phyloP scores from a whole-genome alignment of 106 monocot genomes.

The Iris macrosiphon region DNA sequence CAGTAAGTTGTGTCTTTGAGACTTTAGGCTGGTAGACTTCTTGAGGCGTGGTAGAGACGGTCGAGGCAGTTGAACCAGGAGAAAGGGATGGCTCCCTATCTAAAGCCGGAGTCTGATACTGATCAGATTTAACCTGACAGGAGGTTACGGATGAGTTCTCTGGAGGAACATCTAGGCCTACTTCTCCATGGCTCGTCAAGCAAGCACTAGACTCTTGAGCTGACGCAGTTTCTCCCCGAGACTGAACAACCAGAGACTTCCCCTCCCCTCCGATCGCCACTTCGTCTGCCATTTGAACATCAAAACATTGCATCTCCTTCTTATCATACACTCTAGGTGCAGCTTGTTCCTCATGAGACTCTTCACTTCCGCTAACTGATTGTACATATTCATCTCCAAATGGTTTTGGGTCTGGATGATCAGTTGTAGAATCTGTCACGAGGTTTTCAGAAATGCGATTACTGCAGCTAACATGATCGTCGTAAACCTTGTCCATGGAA shows the following conservation, averaged over 20 bases:
- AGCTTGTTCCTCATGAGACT: slow-evolving; percentile 13
- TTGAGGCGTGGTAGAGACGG: slow-evolving; percentile 26
- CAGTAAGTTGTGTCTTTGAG: slow-evolving; percentile 3
- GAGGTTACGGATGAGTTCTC: slow-evolving; percentile 51
- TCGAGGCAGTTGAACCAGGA: slow-evolving; percentile 38
- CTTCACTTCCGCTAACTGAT: slow-evolving; percentile 9
- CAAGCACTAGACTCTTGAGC: slow-evolving; percentile 35
- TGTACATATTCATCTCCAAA: slow-evolving; percentile 4
- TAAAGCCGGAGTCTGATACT: slow-evolving; percentile 10
- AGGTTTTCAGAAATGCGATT: background rate
- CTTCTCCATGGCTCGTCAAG: slow-evolving; percentile 31
- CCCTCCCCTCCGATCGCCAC: background rate
- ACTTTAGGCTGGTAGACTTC: slow-evolving; percentile 2
- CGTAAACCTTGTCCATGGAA: no score
- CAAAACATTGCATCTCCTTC: background rate
- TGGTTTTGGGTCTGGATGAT: background rate
- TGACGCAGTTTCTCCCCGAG: slow-evolving; percentile 2
- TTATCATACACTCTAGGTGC: slow-evolving; percentile 7
- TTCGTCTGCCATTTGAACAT: slow-evolving; percentile 12
- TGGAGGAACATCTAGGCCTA: slow-evolving; percentile 22
- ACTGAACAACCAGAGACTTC: slow-evolving; percentile 9
- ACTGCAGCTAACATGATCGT: no score
- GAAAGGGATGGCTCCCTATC: slow-evolving; percentile 33
- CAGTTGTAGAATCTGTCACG: background rate
- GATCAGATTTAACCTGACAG: background rate